Base-by-base conservation (phyloP, 257 asterid species). In the Datura wrightii region DNA sequence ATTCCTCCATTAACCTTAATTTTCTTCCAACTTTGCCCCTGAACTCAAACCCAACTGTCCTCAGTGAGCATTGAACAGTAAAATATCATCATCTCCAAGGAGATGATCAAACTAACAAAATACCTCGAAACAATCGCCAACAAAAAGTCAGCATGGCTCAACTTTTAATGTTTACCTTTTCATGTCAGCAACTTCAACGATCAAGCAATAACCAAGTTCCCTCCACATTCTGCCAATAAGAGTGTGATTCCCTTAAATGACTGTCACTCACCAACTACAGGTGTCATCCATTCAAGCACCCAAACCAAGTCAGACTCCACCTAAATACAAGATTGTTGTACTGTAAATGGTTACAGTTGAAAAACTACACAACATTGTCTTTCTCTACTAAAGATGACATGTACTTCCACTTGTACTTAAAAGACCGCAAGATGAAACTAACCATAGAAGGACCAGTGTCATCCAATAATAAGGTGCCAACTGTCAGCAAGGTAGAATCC, bases 41-140 rank as follows among this genome's bases (percentile, higher is more conserved):
- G 65, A 82, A 50, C 79, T 48, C 54, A 48, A 82, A 65, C 46
- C 62, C 78, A 82, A 37, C 16, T 66, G 36, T 16, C 58, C 46
- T 63, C 19, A 4, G 24, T 60, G 84, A 82, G 34, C 41, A 58
- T 69, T 53, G 62, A 34, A 44, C 84, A 60, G 14, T 42, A 15
- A 63, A 82, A 82, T 66, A 41, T 46, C 56, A 82, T 39, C 69
- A 79, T 36, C 42, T 79, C 83, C 42, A 54, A 34, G 66, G 42
- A 79, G n/a, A 60, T 24, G 24, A 41, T 76, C 18, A 6, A 50
- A 42, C 39, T 18, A 3, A 36, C 37, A 54, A 58, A 13, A 37
- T 46, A 58, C 24, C 59, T 44, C 55, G 37, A 5, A 5, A 11
- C 42, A 67, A 82, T 59, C 6, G 15, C 31, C 54, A 62, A 62